phyloP scores from a whole-genome alignment of 2,329 filamentous ascomycete species.

The Calonectria pseudoreteaudii region DNA sequence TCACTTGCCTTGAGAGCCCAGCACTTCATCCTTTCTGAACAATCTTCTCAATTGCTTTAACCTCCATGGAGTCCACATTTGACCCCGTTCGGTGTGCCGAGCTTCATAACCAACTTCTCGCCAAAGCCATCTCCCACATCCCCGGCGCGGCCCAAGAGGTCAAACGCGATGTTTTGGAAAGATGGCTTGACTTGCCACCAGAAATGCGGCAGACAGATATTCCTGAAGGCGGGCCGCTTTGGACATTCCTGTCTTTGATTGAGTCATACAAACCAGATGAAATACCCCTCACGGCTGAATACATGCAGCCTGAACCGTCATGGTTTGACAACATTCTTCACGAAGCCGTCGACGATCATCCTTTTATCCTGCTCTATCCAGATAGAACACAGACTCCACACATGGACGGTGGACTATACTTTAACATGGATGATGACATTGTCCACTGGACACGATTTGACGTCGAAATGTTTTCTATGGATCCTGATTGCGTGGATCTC shows the following conservation, averaged over 20 bases:
- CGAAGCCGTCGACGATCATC: neutral
- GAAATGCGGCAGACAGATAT: neutral
- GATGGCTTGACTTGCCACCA: neutral
- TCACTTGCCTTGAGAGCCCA: neutral
- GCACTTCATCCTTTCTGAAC: neutral
- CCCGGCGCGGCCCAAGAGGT: neutral
- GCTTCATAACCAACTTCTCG: neutral
- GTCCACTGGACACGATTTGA: neutral
- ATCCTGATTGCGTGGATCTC: neutral
- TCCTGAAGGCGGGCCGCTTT: neutral
- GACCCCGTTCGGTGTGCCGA: neutral
- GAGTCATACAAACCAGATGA: neutral
- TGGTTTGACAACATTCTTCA: neutral
- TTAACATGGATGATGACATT: neutral
- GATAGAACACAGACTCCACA: neutral
- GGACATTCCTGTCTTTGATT: neutral
- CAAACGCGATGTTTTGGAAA: neutral
- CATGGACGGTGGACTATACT: neutral
- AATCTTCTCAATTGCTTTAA: neutral
- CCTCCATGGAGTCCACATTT: neutral
- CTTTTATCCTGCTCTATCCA: neutral
- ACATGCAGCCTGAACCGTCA: neutral
- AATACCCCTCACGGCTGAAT: neutral
- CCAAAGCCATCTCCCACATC: neutral
- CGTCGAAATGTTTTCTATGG: neutral